Evolutionary conservation across 1,284 basidiomycete species (phyloP).

Genomic region (Moesziomyces sp.): DNA sequence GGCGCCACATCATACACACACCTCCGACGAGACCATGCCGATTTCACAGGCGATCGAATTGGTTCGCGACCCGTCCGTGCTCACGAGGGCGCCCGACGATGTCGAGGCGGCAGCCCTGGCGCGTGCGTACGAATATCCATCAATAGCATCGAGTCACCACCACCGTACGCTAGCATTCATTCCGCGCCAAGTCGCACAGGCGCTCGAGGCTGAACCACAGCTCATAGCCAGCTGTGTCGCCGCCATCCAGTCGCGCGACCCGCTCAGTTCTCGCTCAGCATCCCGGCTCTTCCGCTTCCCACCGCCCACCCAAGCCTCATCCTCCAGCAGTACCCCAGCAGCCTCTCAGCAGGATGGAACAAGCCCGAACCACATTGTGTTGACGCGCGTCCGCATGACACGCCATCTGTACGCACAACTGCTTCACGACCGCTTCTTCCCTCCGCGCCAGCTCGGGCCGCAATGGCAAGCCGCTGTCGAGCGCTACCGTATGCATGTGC

Average conservation of each 20-base stretch:
- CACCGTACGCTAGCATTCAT: slow-evolving; percentile 84
- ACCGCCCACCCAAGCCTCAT: slow-evolving; percentile 77
- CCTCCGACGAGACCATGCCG: slow-evolving; percentile 72
- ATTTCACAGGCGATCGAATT: slow-evolving; percentile 33
- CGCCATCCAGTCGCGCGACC: slow-evolving; percentile 40
- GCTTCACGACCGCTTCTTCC: slow-evolving; percentile 87
- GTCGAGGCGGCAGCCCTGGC: slow-evolving; percentile 46
- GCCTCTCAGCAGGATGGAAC: not conserved
- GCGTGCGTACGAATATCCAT: slow-evolving; percentile 68
- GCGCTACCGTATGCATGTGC: slow-evolving; percentile 37
- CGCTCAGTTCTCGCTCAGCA: slow-evolving; percentile 74
- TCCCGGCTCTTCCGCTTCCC: slow-evolving; percentile 88
- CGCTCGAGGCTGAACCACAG: slow-evolving; percentile 74
- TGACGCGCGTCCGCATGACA: slow-evolving; percentile 48
- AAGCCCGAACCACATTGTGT: slow-evolving; percentile 10
- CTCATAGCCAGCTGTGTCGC: slow-evolving; percentile 79
- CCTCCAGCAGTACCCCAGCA: slow-evolving; percentile 58
- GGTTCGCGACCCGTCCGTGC: slow-evolving; percentile 72
- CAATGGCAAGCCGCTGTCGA: slow-evolving; percentile 54
- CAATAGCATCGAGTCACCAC: slow-evolving; percentile 77
- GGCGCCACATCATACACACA: slow-evolving; percentile 75
- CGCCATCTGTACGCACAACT: slow-evolving; percentile 81
- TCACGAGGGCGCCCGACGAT: slow-evolving; percentile 72
- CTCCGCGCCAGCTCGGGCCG: slow-evolving; percentile 86
- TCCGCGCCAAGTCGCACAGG: slow-evolving; percentile 80